phyloP scores from a whole-genome alignment of 2,329 filamentous ascomycete genomes.

The Teratosphaeria destructans region DNA sequence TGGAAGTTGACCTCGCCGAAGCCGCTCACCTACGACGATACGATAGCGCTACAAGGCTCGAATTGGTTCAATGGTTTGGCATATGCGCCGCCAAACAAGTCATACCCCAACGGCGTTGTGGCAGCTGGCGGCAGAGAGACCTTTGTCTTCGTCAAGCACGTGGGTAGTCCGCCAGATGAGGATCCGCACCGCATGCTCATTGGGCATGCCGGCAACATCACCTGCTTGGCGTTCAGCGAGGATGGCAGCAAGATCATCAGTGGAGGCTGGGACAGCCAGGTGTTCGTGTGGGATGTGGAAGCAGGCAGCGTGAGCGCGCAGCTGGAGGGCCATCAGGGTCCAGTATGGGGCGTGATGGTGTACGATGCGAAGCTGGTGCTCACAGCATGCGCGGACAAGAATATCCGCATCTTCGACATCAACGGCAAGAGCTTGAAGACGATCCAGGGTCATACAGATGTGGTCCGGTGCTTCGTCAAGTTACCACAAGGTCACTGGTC shows the following conservation, averaged over 20 bases:
- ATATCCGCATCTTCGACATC: slow-evolving; percentile 70
- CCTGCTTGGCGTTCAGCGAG: slow-evolving; percentile 68
- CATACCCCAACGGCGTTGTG: slow-evolving; percentile 68
- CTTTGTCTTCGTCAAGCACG: slow-evolving; percentile 79
- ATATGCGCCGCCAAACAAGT: slow-evolving; percentile 58
- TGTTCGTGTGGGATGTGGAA: slow-evolving; percentile 73
- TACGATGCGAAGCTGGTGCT: slow-evolving; percentile 71
- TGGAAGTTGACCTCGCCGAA: slow-evolving; percentile 62
- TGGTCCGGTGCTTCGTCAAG: slow-evolving; percentile 78
- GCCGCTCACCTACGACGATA: slow-evolving; percentile 64
- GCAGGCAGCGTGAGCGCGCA: slow-evolving; percentile 71
- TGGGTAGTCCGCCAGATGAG: slow-evolving; percentile 54
- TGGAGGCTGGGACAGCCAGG: slow-evolving; percentile 86
- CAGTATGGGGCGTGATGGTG: slow-evolving; percentile 85
- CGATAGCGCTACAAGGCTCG: slow-evolving; percentile 68
- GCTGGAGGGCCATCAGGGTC: slow-evolving; percentile 65
- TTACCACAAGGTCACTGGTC: slow-evolving; percentile 66
- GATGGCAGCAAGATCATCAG: slow-evolving; percentile 69
- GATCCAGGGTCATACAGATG: slow-evolving; percentile 63
- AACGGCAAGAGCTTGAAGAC: slow-evolving; percentile 53
- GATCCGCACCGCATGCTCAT: slow-evolving; percentile 78
- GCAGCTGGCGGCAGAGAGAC: slow-evolving; percentile 84
- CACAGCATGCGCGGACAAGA: slow-evolving; percentile 75
- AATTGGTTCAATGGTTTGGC: slow-evolving; percentile 82
- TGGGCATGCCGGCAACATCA: slow-evolving; percentile 81